A percentile compares a stretch with the other conserved stretches of the same genome.
Conservation (phyloP, 2,329 filamentous ascomycete species). For the Cladosporium sp. region DNA sequence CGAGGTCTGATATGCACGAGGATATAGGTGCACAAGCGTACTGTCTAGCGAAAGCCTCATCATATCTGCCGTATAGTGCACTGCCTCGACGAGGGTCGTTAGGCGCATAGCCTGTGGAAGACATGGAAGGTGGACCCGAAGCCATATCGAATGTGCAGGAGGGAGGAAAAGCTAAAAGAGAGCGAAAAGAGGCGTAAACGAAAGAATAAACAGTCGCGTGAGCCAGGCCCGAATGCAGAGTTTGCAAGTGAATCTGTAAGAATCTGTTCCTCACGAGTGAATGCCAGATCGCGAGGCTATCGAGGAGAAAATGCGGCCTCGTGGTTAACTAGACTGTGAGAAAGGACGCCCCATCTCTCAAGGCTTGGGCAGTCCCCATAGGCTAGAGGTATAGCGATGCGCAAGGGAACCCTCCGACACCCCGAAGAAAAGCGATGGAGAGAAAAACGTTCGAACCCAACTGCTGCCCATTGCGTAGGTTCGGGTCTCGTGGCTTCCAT, state of each 20-base stretch:
- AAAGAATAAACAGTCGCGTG: constrained; percentile 9
- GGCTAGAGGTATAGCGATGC: constrained; percentile 14
- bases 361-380: constrained; percentile 10
- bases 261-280: constrained; percentile 3
- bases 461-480: constrained; percentile 15
- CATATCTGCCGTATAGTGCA: constrained; percentile 17
- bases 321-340: constrained; percentile 10
- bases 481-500: constrained; percentile 13
- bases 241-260: neutral
- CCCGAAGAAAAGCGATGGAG: constrained; percentile 14
- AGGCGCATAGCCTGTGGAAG: constrained; percentile 26
- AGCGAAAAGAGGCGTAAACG: constrained; percentile 3
- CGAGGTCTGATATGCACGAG: neutral
- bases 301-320: constrained; percentile 12
- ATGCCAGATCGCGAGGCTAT: constrained; percentile 10
- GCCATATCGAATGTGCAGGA: constrained; percentile 15
- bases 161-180: constrained; percentile 10
- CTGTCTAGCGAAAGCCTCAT: constrained; percentile 20
- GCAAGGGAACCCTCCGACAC: constrained; percentile 13
- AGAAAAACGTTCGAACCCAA: constrained; percentile 12
- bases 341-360: constrained; percentile 11
- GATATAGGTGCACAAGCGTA: constrained; percentile 15
- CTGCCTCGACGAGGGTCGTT: constrained; percentile 14
- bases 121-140: constrained; percentile 15
- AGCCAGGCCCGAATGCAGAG: constrained; percentile 10